These are phyloP conservation scores for Schizophyllum commune DNA, from an alignment of 1,284 basidiomycete genomes.

Conservation along the genomic window DNA sequence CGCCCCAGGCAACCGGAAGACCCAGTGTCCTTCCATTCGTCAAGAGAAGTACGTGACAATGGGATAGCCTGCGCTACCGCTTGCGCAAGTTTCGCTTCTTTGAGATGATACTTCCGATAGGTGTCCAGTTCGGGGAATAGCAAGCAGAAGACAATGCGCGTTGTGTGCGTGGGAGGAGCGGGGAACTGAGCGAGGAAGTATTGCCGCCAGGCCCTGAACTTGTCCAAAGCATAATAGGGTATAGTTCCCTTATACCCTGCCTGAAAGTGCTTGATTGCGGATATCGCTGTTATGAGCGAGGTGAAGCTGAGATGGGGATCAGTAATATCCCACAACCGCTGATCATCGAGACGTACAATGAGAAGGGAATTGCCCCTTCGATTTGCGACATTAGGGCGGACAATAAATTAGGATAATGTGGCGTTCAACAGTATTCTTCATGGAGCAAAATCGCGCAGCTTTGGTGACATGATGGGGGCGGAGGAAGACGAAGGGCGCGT, in stretches of 20 bases:
- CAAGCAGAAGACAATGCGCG: slow-evolving; percentile 55
- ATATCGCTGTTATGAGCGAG: slow-evolving; percentile 36
- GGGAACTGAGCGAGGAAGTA: slow-evolving; percentile 33
- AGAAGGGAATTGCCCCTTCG: slow-evolving; percentile 26
- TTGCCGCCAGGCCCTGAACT: slow-evolving; percentile 41
- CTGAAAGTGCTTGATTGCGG: slow-evolving; percentile 21
- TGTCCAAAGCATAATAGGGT: slow-evolving; percentile 27
- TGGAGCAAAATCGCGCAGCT: too few relatives aligned
- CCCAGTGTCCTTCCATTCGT: slow-evolving; percentile 41
- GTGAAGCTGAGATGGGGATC: slow-evolving; percentile 32
- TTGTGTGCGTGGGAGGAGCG: slow-evolving; percentile 40
- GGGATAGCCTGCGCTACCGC: slow-evolving; percentile 47
- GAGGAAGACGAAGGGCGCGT: not conserved
- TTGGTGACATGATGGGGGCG: too few relatives aligned
- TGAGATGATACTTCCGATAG: slow-evolving; percentile 63
- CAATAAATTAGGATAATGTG: too few relatives aligned
- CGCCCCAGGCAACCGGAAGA: slow-evolving; percentile 63
- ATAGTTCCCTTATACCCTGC: slow-evolving; percentile 13
- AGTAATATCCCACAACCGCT: not conserved
- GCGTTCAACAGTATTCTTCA: too few relatives aligned
- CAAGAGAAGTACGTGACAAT: slow-evolving; percentile 31
- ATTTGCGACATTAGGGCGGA: too few relatives aligned
- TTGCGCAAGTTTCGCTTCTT: slow-evolving; percentile 58
- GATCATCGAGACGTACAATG: slow-evolving; percentile 30
- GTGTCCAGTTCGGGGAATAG: slow-evolving; percentile 79